These are phyloP conservation scores for Xylaria sp. DNA, from an alignment of 2,329 filamentous ascomycete genomes.

Conservation along the genomic window DNA sequence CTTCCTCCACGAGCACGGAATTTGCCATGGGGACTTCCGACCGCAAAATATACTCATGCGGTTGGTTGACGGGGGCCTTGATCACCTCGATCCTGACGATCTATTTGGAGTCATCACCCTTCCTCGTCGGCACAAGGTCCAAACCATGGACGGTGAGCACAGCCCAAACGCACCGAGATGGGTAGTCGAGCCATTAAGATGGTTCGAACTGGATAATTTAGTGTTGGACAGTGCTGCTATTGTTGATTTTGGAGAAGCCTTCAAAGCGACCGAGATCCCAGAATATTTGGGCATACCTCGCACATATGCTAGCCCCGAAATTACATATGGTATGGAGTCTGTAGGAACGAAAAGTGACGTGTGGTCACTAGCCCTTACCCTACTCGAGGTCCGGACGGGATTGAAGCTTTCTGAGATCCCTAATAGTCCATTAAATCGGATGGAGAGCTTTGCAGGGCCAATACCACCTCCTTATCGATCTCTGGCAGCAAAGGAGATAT, in stretches of 20 bases:
- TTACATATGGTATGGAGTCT: neutral
- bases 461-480: slow-evolving; percentile 18
- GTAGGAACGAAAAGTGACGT: slow-evolving; percentile 4
- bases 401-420: neutral
- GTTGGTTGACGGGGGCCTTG: slow-evolving; percentile 20
- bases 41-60: slow-evolving; percentile 33
- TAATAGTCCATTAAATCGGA: neutral
- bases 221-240: neutral
- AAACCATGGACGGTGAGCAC: neutral
- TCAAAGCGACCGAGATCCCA: neutral
- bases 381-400: slow-evolving; percentile 4
- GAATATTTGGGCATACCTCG: neutral
- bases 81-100: slow-evolving; percentile 21
- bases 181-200: slow-evolving; percentile 3
- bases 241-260: slow-evolving; percentile 12
- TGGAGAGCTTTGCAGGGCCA: slow-evolving; percentile 9
- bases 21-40: slow-evolving; percentile 35
- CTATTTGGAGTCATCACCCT: neutral
- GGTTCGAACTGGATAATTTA: slow-evolving; percentile 5
- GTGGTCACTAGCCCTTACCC: slow-evolving; percentile 13
- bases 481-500: neutral
- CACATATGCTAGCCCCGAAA: slow-evolving; percentile 10
- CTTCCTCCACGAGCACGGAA: slow-evolving; percentile 26
- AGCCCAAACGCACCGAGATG: slow-evolving; percentile 5
- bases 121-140: neutral